Evolutionary conservation across 495 filamentous ascomycete genomes (phyloP).

Genomic region (Aspergillus avenaceus): DNA sequence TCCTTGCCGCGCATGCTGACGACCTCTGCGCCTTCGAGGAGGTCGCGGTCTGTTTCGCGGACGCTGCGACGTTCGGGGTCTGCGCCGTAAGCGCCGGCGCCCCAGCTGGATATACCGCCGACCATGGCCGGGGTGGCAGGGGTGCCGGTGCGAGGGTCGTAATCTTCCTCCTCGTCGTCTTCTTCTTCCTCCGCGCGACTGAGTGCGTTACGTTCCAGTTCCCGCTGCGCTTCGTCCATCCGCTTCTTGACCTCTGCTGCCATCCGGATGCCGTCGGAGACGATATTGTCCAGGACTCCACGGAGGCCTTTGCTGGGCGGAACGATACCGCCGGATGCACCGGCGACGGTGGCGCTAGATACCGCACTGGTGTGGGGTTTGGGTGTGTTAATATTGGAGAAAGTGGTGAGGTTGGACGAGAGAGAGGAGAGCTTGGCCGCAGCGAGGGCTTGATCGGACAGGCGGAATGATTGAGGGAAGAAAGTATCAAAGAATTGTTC

Average conservation of each 20-base stretch:
- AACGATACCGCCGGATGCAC: slow-evolving; percentile 48
- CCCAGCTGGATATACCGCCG: slow-evolving; percentile 43
- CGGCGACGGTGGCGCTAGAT: slow-evolving; percentile 37
- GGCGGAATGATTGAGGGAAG: slow-evolving; percentile 68
- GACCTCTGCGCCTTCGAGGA: slow-evolving; percentile 20
- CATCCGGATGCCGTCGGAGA: slow-evolving; percentile 92
- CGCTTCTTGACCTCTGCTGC: slow-evolving; percentile 83
- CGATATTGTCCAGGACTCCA: slow-evolving; percentile 93
- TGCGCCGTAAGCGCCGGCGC: slow-evolving; percentile 45
- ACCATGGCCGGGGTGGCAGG: slow-evolving; percentile 26
- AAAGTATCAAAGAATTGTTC: slow-evolving; percentile 92
- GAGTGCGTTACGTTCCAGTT: slow-evolving; percentile 74
- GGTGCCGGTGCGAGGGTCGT: slow-evolving; percentile 15
- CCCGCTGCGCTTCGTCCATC: slow-evolving; percentile 88
- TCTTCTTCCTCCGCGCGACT: slow-evolving; percentile 72
- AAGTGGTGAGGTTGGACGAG: slow-evolving; percentile 74
- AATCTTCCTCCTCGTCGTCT: slow-evolving; percentile 55
- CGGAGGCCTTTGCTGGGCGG: slow-evolving; percentile 72
- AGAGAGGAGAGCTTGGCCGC: slow-evolving; percentile 56
- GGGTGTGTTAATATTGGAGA: slow-evolving; percentile 59
- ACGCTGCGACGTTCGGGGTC: slow-evolving; percentile 48
- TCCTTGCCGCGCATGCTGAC: slow-evolving; percentile 25
- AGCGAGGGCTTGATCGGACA: slow-evolving; percentile 47
- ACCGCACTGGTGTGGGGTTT: slow-evolving; percentile 34
- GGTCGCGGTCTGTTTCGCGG: slow-evolving; percentile 20